Evolutionary conservation across 306 rosid genomes (phyloP), one percentile per base, ranked within the genome.

Genomic region (Morella rubra): DNA sequence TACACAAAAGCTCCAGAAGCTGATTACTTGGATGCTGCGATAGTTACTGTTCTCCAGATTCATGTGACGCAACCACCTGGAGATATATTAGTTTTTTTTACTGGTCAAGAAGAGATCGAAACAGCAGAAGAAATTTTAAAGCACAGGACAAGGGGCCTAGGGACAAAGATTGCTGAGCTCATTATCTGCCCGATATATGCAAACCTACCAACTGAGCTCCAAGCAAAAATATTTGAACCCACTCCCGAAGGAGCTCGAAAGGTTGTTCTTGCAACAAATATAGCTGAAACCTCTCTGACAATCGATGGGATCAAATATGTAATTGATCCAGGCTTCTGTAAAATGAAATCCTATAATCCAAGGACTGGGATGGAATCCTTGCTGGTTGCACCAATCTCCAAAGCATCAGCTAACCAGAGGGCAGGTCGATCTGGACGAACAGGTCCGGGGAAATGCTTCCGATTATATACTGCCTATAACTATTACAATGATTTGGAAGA

Each of bases 351-450:
- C 7, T 88, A 87, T 71, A 86, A 90, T 81, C 97, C 98, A 56
- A 89, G 96, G 87, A 95, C 97, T 49, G 99, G 99, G 41, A 92
- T 95, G 97, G 99, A 95, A 80, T 90, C 97, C 0, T 87, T 95
- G 85, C 84, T 85, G 42, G 58, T 95, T 50, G 76, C 97, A 42
- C 99, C 99, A 79, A 89, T 91, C 74, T 95, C 99, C 59, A 95
- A 90, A 89, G 99, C 99, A 73, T 92, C 99, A 19, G 99, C 99
- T 20, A 92, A 81, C 79, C 99, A 95, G 81, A 82, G 99, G 76
- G 99, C 97, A 18, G 97, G 99, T 16, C 92, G 97, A 65, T 88
- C 97, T 67, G 99, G 99, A 82, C 87, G 99, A 86, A 95, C 99
- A 22, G 97, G 97, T 44, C 97, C 97, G 27, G 99, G 99, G 54